These are phyloP conservation scores for Cyclocybe cylindracea DNA, from an alignment of 768 basidiomycete species.

Conservation along the genomic window DNA sequence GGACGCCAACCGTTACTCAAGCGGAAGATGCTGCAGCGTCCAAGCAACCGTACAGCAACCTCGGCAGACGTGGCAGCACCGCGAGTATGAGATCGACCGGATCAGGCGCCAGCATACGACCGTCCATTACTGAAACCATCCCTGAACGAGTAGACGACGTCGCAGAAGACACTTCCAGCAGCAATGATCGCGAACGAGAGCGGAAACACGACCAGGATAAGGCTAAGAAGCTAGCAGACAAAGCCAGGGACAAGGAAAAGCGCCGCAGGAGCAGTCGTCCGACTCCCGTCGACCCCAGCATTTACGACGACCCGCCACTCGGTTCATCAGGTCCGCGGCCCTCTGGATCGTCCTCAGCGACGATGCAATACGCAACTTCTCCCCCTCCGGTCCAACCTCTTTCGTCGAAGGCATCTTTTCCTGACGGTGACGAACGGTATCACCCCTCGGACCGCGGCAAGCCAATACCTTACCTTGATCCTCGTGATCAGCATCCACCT, in stretches of 20 bases:
- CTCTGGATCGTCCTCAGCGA: constrained; percentile 17
- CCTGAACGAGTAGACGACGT: constrained; percentile 33
- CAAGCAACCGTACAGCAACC: constrained; percentile 18
- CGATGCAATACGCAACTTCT: constrained; percentile 25
- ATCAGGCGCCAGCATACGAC: constrained; percentile 37
- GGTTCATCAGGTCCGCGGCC: constrained; percentile 10
- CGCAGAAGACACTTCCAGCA: constrained; percentile 10
- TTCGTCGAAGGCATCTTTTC: constrained; percentile 26
- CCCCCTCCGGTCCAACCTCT: constrained; percentile 18
- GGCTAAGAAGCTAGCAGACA: constrained; percentile 12
- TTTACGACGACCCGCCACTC: constrained; percentile 11
- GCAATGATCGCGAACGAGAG: constrained; percentile 10
- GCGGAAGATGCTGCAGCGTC: constrained; percentile 37
- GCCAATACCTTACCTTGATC: constrained; percentile 12
- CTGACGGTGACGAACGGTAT: constrained; percentile 17
- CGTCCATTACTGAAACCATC: constrained; percentile 39
- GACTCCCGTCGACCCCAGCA: constrained; percentile 12
- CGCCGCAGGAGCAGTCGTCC: constrained; percentile 23
- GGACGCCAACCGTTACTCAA: constrained; percentile 48
- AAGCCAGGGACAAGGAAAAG: constrained; percentile 15
- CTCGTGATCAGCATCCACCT: constrained; percentile 5
- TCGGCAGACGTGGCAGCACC: constrained; percentile 48
- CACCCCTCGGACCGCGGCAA: constrained; percentile 13
- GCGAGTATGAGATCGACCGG: constrained; percentile 51
- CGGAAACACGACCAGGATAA: constrained; percentile 11